Evolutionary conservation across 2,329 filamentous ascomycete genomes (phyloP), one percentile per base, ranked within the genome.

Genomic region (Phoma sp.): DNA sequence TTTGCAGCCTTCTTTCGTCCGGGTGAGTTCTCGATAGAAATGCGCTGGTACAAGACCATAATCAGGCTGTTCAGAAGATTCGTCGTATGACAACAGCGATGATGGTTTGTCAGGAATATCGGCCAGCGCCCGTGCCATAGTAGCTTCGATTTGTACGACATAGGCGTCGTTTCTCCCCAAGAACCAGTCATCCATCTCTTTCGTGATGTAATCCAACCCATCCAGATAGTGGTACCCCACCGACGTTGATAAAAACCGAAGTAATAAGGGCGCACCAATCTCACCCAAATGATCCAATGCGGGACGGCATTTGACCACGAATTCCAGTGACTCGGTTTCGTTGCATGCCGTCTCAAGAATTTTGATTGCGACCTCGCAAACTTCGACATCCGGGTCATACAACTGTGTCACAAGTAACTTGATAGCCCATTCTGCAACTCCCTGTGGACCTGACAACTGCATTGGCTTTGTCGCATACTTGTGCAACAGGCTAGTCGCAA

Each of bases 131-230:
- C 92, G 88, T 26, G 93, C 92, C 45, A 99, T 82, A 48, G 93
- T 96, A n/a, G 96, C 95, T 75, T 99, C 95, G 33, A 99, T 93
- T 33, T 98, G 84, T 30, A 87, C 85, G 43, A 99, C 95, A 64
- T 99, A 99, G n/a, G 87, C 89, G 73, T 99, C 93, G 70, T 99
- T 99, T 37, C 95, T 87, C 12, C 95, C 95, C 15, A 99, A 82
- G 71, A 98, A 99, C 95, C 95, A 99, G 76, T 99, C 96, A 65
- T 99, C 95, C 95, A 99, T 99, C 74, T 99, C 96, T 71, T 96
- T 95, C 57, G 93, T 97, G 74, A 99, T 99, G 72, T 99, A 99
- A 77, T 99, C 96, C 36, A 99, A 81, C 0, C 93, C 95, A 70
- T 98, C 92, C 5, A 99, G 83, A 74, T 99, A 99, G 74, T 98